Evolutionary conservation across 2,329 filamentous ascomycete genomes (phyloP), one percentile per base, ranked within the genome.

Genomic region (Elsinoe perseae): DNA sequence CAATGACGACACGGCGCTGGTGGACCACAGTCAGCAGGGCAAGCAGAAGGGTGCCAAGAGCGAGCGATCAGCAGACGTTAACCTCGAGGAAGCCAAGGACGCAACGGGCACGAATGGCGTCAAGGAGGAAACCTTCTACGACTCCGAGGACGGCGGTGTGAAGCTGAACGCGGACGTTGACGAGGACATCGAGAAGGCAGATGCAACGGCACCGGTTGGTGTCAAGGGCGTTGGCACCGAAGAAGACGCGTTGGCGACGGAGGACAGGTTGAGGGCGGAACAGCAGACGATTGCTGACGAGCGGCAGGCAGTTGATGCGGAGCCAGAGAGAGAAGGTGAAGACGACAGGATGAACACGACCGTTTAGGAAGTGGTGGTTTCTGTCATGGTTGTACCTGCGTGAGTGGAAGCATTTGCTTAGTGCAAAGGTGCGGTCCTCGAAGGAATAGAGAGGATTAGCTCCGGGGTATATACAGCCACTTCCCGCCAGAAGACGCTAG

Each of bases 1-100:
- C 75, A 95, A 96, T 68, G 92, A 97, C 64, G 86, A 86, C 25
- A 86, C 87, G 0, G 89, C 89, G 3, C 78, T 95, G 48, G 80
- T 95, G 60, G 95, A 93, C 69, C 80, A 80, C 63, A 62, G 60
- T 21, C 66, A 68, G 27, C 63, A 63, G 25, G 25, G 30, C 23
- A 42, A 43, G 34, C 20, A 52, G 34, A 36, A 54, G 21, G 44
- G 27, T 20, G 28, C 25, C 10, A 34, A 42, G 18, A 4, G 36
- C 5, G 43, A 38, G 12, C n/a, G 16, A 14, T 42, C 52, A 18
- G 2, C 18, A 25, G 46, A 32, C 16, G 32, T 38, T 16, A 18
- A 36, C 8, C n/a, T 36, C 9, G 23, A 40, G 14, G 20, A 50
- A 18, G 38, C 48, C 34, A 43, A 42, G 20, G 56, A 57, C 23